A percentile compares a stretch with the other conserved stretches of the same genome.
These are phyloP conservation scores for Calonectria naviculata DNA, from an alignment of 2,329 filamentous ascomycete species.

Conservation along the genomic window DNA sequence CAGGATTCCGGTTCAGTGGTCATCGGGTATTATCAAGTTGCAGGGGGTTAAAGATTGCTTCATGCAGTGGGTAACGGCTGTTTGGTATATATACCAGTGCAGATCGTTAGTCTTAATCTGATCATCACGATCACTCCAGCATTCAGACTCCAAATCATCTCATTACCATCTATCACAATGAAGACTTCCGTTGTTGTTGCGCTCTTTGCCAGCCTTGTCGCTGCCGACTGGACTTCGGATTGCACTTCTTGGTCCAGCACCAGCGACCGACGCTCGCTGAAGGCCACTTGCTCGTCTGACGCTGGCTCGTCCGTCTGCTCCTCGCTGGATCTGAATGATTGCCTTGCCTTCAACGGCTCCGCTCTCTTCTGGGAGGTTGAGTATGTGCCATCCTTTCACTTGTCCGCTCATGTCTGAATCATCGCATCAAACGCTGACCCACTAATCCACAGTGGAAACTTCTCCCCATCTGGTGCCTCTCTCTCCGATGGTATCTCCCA, in stretches of 20 bases:
- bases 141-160: background rate
- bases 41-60: background rate
- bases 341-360: conserved; percentile 7
- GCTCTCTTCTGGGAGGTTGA: background rate
- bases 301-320: background rate
- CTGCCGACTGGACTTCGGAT: background rate
- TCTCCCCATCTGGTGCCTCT: conserved; percentile 1
- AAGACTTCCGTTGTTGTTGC: background rate
- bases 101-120: background rate
- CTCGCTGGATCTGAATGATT: conserved; percentile 6
- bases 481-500: conserved; percentile 5
- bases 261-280: background rate
- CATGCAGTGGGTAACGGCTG: background rate
- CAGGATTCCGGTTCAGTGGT: background rate
- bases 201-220: background rate
- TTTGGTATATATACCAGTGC: background rate
- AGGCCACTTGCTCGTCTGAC: background rate
- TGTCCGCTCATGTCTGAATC: too few relatives aligned
- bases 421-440: background rate
- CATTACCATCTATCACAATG: background rate
- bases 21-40: background rate
- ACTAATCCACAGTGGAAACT: background rate
- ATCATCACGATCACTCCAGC: too few relatives aligned
- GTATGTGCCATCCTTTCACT: background rate
- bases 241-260: conserved; percentile 9